phyloP scores from a whole-genome alignment of 2,329 filamentous ascomycete genomes.

The Sarocladium kiliense region DNA sequence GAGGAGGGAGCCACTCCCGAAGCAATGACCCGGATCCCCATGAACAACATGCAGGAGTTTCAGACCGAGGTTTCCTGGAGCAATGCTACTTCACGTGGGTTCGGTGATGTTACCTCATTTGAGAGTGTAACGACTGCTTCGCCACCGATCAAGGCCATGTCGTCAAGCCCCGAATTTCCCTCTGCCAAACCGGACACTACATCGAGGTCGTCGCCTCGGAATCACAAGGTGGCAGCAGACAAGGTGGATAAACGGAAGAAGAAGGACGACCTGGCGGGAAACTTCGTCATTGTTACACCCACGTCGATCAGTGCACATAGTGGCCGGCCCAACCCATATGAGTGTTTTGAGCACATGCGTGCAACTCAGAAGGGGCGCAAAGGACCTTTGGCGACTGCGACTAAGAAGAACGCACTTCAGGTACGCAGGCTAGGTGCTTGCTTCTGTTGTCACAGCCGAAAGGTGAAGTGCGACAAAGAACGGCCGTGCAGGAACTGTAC shows the following conservation, averaged over 20 bases:
- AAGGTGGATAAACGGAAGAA: constrained; percentile 47
- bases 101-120: not conserved
- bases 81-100: not conserved
- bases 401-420: constrained; percentile 48
- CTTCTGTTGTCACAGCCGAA: constrained; percentile 55
- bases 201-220: constrained; percentile 24
- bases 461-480: constrained; percentile 53
- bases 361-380: constrained; percentile 38
- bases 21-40: not conserved
- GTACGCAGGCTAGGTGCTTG: constrained; percentile 51
- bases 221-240: constrained; percentile 37
- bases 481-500: constrained; percentile 53
- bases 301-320: constrained; percentile 46
- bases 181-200: constrained; percentile 21
- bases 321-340: constrained; percentile 46
- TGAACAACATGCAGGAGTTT: not conserved
- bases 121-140: not conserved
- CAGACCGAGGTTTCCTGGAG: not conserved
- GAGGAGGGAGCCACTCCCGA: not conserved
- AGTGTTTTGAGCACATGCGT: constrained; percentile 50
- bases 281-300: constrained; percentile 52
- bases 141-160: constrained; percentile 15
- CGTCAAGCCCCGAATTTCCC: constrained; percentile 24
- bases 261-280: constrained; percentile 33
- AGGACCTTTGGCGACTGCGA: constrained; percentile 48